phyloP scores from a whole-genome alignment of 2,329 filamentous ascomycete species.

The Verticillium tricorpus region DNA sequence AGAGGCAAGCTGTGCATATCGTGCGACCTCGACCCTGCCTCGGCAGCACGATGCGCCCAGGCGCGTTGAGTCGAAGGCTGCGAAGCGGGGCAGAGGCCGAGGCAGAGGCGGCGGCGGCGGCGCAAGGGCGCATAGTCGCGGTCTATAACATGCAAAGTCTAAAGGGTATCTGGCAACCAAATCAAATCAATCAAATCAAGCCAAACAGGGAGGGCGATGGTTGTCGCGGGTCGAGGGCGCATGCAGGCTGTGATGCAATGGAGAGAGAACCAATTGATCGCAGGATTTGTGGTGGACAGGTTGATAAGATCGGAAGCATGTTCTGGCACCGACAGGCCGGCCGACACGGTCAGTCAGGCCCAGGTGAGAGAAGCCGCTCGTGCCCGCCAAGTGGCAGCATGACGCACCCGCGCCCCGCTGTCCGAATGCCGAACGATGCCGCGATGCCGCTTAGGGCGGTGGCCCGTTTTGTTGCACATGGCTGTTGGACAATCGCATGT shows the following conservation, averaged over 20 bases:
- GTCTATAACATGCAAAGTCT: not conserved
- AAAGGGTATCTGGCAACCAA: not conserved
- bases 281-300: not conserved
- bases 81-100: slow-evolving; percentile 2
- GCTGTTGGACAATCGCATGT: no score
- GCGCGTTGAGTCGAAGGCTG: slow-evolving; percentile 1
- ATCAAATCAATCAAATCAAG: not conserved
- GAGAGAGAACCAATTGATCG: not conserved
- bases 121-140: slow-evolving; percentile 4
- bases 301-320: not conserved
- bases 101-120: not conserved
- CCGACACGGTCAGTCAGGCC: not conserved
- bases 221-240: not conserved
- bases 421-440: slow-evolving; percentile 2
- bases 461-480: no score
- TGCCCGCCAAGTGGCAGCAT: not conserved
- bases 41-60: not conserved
- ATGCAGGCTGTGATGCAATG: not conserved
- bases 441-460: not conserved
- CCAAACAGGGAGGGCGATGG: not conserved
- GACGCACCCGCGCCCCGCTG: slow-evolving; percentile 1
- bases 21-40: not conserved
- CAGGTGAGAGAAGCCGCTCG: not conserved
- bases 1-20: slow-evolving; percentile 1
- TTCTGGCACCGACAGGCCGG: not conserved